A percentile compares a stretch with the other conserved stretches of the same genome.
Evolutionary conservation across 2,329 filamentous ascomycete species (phyloP).

Genomic region (Amphichorda felina): DNA sequence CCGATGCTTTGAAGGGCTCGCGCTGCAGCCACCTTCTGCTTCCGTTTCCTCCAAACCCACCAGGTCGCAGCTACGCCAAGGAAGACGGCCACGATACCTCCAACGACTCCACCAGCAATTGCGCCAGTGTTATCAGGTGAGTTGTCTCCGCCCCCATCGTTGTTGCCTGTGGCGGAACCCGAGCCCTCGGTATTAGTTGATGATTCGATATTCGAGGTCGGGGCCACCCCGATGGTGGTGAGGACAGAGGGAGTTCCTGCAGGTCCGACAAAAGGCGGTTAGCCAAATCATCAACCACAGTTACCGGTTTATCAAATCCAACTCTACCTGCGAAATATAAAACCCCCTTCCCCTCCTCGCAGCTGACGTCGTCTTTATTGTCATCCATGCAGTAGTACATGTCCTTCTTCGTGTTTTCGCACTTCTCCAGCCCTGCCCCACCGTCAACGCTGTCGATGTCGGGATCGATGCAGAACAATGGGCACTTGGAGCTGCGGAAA

Average conservation of each 20-base stretch:
- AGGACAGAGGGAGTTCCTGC: background rate
- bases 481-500: constrained; percentile 18
- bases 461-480: constrained; percentile 18
- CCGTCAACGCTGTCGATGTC: constrained; percentile 8
- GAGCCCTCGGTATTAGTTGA: background rate
- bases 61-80: background rate
- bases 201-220: background rate
- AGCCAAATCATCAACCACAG: background rate
- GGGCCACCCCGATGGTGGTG: background rate
- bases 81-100: background rate
- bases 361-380: constrained; percentile 1
- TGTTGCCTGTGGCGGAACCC: too few species aligned
- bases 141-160: background rate
- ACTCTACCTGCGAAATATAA: constrained; percentile 1
- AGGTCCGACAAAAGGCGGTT: background rate
- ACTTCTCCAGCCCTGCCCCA: constrained; percentile 11
- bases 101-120: background rate
- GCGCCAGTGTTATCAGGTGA: background rate
- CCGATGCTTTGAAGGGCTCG: too few species aligned
- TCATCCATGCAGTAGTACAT: constrained; percentile 14
- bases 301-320: too few species aligned
- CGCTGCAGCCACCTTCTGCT: too few species aligned
- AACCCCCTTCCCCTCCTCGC: background rate
- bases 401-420: constrained; percentile 4
- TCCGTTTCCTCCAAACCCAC: background rate